Evolutionary conservation across 2,329 filamentous ascomycete species (phyloP), one percentile per base, ranked within the genome.

Genomic region (Fusarium mexicanum): DNA sequence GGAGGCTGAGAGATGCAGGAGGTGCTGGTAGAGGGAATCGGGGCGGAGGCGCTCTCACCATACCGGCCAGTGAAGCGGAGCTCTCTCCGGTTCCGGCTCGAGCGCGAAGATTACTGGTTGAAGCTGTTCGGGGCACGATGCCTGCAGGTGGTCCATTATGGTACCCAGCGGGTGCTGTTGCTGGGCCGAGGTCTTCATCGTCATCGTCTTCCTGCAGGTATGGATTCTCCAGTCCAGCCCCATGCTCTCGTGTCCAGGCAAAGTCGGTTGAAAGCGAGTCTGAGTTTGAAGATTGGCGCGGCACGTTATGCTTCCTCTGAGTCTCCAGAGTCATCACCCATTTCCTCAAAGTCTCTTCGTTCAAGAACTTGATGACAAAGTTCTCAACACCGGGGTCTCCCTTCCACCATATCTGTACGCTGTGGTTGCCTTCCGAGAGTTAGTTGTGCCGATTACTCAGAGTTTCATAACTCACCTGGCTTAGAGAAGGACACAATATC

Each of bases 371-470:
- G 80, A 99, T 97, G 78, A 96, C 92, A 82, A 99, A 98, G 80
- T 97, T 98, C 81, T 99, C 96, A 38, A 98, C 94, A 8, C 94
- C 94, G 1, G 95, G 94, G 74, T 98, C 96, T 40, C 96, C 96
- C 84, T 96, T 98, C 96, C 96, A 99, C 88, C 95, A 98, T 64
- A 99, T 98, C 80, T 98, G 96, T 69, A 98, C 94, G 5, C 94
- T 96, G 81, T 98, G 98, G 17, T 94, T 96, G 54, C 94, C 95
- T 96, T 78, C 17, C 58, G 16, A 43, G 11, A 46, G 74, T 86
- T 77, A 84, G 82, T 64, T 50, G 24, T 41, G 50, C 47, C 40
- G 41, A 13, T 20, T 8, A 2, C 8, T 1, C 31, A 0, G 20
- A 31, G 3, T 47, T 41, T 26, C 8, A 38, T 43, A 66, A 80